Percentiles rank a stretch among this genome's conserved stretches.
Evolutionary conservation across 768 basidiomycete species (phyloP).

Genomic region (Russula olivacea): DNA sequence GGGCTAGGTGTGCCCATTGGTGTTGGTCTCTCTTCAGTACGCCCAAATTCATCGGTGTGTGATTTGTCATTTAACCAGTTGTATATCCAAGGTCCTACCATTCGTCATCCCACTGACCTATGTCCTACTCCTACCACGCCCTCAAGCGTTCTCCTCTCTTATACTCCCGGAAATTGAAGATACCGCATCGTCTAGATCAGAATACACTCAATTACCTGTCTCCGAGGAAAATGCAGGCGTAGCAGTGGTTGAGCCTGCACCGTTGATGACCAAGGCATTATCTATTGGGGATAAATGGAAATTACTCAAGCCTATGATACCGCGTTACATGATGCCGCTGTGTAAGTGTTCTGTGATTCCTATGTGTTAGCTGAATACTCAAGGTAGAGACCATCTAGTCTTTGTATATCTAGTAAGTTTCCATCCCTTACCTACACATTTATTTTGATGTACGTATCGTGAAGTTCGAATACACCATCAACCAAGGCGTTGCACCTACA

Average conservation of each 20-base stretch:
- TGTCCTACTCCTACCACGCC: constrained; percentile 67
- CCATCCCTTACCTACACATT: neutral
- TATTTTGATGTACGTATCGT: constrained; percentile 4
- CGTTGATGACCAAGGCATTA: constrained; percentile 40
- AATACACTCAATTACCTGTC: constrained; percentile 42
- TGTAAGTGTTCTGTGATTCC: constrained; percentile 45
- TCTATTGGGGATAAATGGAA: constrained; percentile 69
- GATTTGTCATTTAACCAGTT: constrained; percentile 1
- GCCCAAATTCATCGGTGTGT: constrained; percentile 27
- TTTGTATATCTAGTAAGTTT: constrained; percentile 55
- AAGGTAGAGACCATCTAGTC: constrained; percentile 33
- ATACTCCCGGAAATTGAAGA: constrained; percentile 28
- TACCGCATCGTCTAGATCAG: constrained; percentile 25
- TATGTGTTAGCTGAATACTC: neutral
- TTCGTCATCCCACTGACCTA: constrained; percentile 73
- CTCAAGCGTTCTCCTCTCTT: constrained; percentile 42
- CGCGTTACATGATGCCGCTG: constrained; percentile 88
- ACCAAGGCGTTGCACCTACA: constrained; percentile 87
- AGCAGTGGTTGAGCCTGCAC: constrained; percentile 23
- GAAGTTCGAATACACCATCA: constrained; percentile 88
- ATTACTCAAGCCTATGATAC: constrained; percentile 71
- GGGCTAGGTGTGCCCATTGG: constrained; percentile 78
- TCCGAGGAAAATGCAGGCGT: constrained; percentile 27
- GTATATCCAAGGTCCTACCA: constrained; percentile 60
- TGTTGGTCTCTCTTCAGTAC: constrained; percentile 75